A percentile compares a stretch with the other conserved stretches of the same genome.
Conservation (phyloP, 2,329 filamentous ascomycete genomes). For the Talaromyces sp. region DNA sequence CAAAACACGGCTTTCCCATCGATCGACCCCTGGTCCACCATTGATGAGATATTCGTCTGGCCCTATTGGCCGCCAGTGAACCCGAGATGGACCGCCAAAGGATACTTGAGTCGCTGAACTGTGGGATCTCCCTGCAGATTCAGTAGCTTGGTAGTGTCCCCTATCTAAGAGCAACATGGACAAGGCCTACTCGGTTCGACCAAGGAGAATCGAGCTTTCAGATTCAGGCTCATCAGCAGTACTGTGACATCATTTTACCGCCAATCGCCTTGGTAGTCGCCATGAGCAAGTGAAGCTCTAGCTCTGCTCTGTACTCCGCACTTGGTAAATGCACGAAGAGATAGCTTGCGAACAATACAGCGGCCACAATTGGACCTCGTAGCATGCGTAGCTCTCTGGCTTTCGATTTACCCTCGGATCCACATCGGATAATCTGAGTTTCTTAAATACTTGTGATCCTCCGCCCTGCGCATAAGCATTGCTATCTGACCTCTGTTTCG, state of each 20-base stretch:
- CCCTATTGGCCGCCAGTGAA: neutral
- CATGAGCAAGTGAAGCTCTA: conserved; percentile 7
- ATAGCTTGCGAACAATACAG: neutral
- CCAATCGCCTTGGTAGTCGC: conserved; percentile 1
- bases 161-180: conserved; percentile 2
- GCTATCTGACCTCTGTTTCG: neutral
- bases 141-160: neutral
- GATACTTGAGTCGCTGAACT: neutral
- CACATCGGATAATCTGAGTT: conserved; percentile 12
- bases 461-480: conserved; percentile 5
- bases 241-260: conserved; percentile 9
- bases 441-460: conserved; percentile 21
- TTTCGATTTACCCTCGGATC: neutral
- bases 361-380: neutral
- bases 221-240: neutral
- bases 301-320: conserved; percentile 1
- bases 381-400: conserved; percentile 2
- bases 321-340: neutral
- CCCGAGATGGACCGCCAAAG: conserved; percentile 7
- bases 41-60: neutral
- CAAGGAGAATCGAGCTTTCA: neutral
- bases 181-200: neutral
- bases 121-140: neutral
- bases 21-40: conserved; percentile 8
- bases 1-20: conserved; percentile 1